Evolutionary conservation across 2,329 filamentous ascomycete species (phyloP).

Genomic region (Colletotrichum salicis): DNA sequence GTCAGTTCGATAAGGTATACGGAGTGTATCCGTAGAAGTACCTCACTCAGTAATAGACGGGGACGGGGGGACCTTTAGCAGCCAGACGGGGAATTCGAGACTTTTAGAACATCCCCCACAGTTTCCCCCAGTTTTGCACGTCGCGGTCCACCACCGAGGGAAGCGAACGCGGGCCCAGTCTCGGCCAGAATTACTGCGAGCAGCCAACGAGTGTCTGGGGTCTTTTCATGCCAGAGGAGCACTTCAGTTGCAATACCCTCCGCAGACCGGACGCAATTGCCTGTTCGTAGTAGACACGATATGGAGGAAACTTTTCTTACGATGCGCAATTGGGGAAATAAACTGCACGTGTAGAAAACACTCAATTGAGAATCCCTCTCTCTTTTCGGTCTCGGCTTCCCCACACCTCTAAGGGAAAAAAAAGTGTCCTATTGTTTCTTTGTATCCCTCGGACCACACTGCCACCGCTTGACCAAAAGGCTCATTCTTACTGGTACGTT

Average conservation of each 20-base stretch:
- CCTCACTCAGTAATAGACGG: neutral
- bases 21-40: neutral
- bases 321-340: neutral
- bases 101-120: conserved; percentile 28
- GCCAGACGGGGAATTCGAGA: conserved; percentile 3
- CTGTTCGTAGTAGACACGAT: neutral
- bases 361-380: neutral
- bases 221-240: neutral
- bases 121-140: conserved; percentile 32
- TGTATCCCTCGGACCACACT: conserved; percentile 5
- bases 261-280: conserved; percentile 15
- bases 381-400: neutral
- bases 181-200: conserved; percentile 36
- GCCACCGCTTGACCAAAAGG: conserved; percentile 28
- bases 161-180: conserved; percentile 25
- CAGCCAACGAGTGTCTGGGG: neutral
- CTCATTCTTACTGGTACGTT: conserved; percentile 33
- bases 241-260: conserved; percentile 3
- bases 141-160: conserved; percentile 33
- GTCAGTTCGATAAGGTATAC: neutral
- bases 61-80: neutral
- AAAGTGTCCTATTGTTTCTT: conserved; percentile 21
- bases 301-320: neutral
- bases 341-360: neutral
- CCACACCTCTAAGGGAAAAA: neutral